phyloP scores from a whole-genome alignment of 2,329 filamentous ascomycete genomes.

The Domatiomyces globalis region DNA sequence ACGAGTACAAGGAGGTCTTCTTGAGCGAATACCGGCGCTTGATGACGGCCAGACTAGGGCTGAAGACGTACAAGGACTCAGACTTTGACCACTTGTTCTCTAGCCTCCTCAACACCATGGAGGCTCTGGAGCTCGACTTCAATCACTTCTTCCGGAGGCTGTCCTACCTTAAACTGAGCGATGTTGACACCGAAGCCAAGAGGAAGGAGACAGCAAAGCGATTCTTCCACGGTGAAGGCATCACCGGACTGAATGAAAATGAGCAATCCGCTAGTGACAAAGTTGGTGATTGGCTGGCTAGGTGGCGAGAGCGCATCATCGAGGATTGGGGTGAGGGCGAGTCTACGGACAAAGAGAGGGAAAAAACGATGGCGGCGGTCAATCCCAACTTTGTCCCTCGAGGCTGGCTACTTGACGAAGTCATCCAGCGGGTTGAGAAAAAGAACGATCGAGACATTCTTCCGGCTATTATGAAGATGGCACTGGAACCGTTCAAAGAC shows the following conservation, averaged over 20 bases:
- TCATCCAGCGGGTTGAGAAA: constrained; percentile 80
- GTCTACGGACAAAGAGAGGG: constrained; percentile 47
- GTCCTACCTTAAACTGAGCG: constrained; percentile 45
- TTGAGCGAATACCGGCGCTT: constrained; percentile 75
- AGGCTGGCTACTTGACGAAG: constrained; percentile 83
- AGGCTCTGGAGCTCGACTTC: constrained; percentile 76
- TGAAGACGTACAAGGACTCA: constrained; percentile 51
- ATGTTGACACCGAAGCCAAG: constrained; percentile 50
- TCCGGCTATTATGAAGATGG: constrained; percentile 65
- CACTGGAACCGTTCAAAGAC: constrained; percentile 72
- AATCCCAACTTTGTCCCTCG: constrained; percentile 90
- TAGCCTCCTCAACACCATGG: constrained; percentile 67
- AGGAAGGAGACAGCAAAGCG: constrained; percentile 50
- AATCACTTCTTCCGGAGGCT: constrained; percentile 84
- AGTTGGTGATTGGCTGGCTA: constrained; percentile 66
- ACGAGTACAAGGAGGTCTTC: constrained; percentile 82
- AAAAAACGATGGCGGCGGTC: constrained; percentile 61
- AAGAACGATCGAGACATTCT: constrained; percentile 68
- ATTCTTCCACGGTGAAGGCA: constrained; percentile 70
- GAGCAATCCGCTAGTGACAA: constrained; percentile 52
- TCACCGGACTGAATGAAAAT: constrained; percentile 42
- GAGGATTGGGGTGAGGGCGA: constrained; percentile 58
- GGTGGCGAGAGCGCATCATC: constrained; percentile 55
- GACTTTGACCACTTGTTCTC: constrained; percentile 76
- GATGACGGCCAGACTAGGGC: constrained; percentile 66